These are phyloP conservation scores for Phycomyces nitens DNA, from an alignment of 192 early-diverging fungal species.

Conservation along the genomic window DNA sequence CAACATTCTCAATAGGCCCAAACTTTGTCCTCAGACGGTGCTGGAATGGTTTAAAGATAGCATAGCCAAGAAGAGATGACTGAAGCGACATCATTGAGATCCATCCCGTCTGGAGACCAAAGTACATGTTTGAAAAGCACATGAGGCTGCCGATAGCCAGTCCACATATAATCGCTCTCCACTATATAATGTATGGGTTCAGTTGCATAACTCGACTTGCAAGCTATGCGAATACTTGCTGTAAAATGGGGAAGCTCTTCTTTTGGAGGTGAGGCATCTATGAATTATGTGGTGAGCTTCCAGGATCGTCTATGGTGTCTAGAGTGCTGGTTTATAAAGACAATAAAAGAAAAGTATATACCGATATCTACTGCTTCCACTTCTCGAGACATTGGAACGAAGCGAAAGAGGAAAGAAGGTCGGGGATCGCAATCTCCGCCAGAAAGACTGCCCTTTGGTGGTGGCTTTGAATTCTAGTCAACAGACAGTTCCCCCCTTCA, in stretches of 20 bases:
- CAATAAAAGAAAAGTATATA: no score
- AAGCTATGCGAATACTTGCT: background rate
- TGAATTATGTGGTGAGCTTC: background rate
- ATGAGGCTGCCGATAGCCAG: constrained; percentile 64
- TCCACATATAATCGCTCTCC: constrained; percentile 54
- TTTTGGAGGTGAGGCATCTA: background rate
- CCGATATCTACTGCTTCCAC: background rate
- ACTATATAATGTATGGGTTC: constrained; percentile 19
- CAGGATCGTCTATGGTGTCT: no score
- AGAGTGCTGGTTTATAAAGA: no score
- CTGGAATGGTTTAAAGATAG: constrained; percentile 66
- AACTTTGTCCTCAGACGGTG: constrained; percentile 45
- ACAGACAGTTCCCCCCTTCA: background rate
- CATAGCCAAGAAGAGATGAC: constrained; percentile 71
- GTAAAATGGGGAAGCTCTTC: constrained; percentile 7
- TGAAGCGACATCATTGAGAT: constrained; percentile 78
- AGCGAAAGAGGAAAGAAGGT: background rate
- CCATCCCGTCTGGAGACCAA: constrained; percentile 82
- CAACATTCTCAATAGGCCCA: constrained; percentile 81
- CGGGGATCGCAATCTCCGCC: background rate
- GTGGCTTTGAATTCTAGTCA: background rate
- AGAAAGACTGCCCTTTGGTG: background rate
- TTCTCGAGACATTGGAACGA: background rate
- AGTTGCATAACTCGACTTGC: background rate
- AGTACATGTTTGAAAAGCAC: constrained; percentile 87